Evolutionary conservation across 2,329 filamentous ascomycete species (phyloP), one percentile per base, ranked within the genome.

Genomic region (Talaromyces sp.): DNA sequence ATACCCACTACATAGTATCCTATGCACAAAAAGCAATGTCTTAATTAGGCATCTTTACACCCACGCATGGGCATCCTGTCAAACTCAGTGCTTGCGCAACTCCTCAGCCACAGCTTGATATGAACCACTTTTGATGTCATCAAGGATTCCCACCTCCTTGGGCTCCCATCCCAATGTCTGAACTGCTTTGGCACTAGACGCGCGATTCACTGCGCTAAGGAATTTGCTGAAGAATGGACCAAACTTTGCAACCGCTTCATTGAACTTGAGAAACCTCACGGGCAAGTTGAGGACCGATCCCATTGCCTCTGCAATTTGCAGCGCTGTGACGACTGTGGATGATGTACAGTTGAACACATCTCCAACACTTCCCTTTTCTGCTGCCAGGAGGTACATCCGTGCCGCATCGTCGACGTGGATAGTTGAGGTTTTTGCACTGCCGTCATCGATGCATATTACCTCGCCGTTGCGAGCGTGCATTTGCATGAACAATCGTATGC

Each of bases 391-490:
- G 63, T 79, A 82, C 25, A 81, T 67, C 2, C 72, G 66, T 7
- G 80, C 81, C 4, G 77, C 79, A 69, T 83, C 81, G 35, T 81
- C 77, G 1, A 82, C 77, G 65, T 83, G 76, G 17, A 80, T 75
- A 0, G 69, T 69, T 3, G 73, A 71, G 7, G 73, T 75, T n/a
- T 67, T 61, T 10, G 63, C 67, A 2, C 67, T 63, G 3, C 77
- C 78, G 8, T 71, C 70, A 52, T 74, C 69, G 67, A 81, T 65
- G 62, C 75, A 71, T 5, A 68, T 56, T 1, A 73, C 69, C 39
- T 70, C 68, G 6, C 78, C 76, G 31, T 68, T 69, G 52, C 71
- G 63, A 15, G 69, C 73, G 10, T 73, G 75, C 4, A 72, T 68
- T 11, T 66, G 19, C 70, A 78, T 75, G 63, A 79, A 73, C 62